Base-by-base conservation (phyloP, 371 early-diverging fungal species). In the Circinella minor region DNA sequence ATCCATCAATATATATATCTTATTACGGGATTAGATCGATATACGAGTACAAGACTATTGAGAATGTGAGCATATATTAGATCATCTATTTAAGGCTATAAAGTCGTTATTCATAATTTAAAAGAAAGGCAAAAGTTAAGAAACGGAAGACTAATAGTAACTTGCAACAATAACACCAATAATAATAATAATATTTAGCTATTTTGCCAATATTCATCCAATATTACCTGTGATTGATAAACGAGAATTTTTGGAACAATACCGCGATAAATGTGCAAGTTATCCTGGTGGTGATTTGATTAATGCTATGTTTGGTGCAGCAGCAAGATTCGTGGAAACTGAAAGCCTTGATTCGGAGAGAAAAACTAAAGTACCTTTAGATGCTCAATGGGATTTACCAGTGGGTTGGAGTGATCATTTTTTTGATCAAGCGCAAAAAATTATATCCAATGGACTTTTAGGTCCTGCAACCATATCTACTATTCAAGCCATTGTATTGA, bases 221-320 rank as follows among this genome's bases (percentile, higher is more conserved):
- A 74, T 84, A 13, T 68, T 84, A n/a, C 84, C 84, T 3, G 81
- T 84, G 11, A 76, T 84, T 51, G 78, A 84, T 63, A 84, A 84
- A 61, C 68, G 71, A 6, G 66, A 74, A 36, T 84, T 84, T 62
- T 51, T 84, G 39, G 36, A 72, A 57, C 84, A 81, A 46, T 84
- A 84, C 37, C 77, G 84, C 6, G 81, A 81, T 62, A 74, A 74
- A 67, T 66, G 73, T 36, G 73, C 79, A 14, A 71, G 76, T 4
- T 83, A 78, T 67, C 84, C 84, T 3, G 65, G 78, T 1, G 65
- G 77, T 8, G 81, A 79, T 47, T 38, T 83, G 36, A 59, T 83
- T 5, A 83, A 83, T 71, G 81, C 84, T 20, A 83, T 83, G 84
- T 74, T 83, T 62, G 84, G 84, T 46, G 81, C 84, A 14, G 84